phyloP scores from a whole-genome alignment of 2,329 filamentous ascomycete genomes.

The Alternaria burnsii region DNA sequence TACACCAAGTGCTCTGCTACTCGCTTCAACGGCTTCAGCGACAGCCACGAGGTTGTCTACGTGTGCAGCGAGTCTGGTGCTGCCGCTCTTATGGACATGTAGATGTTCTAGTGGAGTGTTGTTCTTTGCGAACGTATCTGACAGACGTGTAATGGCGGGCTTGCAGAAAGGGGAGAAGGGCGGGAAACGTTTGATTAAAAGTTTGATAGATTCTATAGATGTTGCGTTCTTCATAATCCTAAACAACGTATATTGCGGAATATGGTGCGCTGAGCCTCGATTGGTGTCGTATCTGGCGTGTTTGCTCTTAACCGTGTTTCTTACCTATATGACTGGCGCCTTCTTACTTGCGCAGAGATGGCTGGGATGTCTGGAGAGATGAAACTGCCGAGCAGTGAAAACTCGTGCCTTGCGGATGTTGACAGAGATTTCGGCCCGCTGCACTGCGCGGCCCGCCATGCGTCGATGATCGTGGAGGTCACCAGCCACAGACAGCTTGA shows the following conservation, averaged over 20 bases:
- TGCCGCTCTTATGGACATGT: slow-evolving; percentile 68
- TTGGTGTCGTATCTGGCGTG: not conserved
- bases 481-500: slow-evolving; percentile 8
- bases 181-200: slow-evolving; percentile 2
- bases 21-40: slow-evolving; percentile 95
- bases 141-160: not conserved
- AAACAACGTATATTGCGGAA: not conserved
- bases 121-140: not conserved
- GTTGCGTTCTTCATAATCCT: slow-evolving; percentile 1
- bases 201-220: slow-evolving; percentile 16
- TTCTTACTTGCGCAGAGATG: not conserved
- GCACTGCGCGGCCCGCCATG: slow-evolving; percentile 18
- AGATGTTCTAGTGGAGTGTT: not conserved
- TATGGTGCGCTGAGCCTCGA: not conserved
- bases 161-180: not conserved
- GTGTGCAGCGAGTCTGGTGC: slow-evolving; percentile 93
- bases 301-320: not conserved
- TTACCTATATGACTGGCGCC: not conserved
- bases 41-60: slow-evolving; percentile 91
- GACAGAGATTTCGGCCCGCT: slow-evolving; percentile 14
- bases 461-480: slow-evolving; percentile 5
- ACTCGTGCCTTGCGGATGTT: not conserved
- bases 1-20: slow-evolving; percentile 99
- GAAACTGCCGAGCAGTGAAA: not conserved
- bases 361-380: not conserved